Conservation (phyloP, 148 eudicot genomes). For the Arbutus unedo region DNA sequence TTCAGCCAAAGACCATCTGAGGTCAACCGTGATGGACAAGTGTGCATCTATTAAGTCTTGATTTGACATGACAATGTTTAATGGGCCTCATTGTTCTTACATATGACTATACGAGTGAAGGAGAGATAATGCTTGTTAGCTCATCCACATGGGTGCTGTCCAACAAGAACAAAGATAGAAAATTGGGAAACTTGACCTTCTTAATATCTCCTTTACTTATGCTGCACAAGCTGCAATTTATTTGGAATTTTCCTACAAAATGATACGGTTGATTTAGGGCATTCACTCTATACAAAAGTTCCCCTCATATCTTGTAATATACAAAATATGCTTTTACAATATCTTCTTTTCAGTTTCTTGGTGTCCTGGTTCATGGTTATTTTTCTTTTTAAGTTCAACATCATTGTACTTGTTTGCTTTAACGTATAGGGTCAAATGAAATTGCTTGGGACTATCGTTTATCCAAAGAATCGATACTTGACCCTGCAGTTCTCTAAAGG, state of each 20-base stretch:
- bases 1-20: too few species aligned
- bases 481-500: slow-evolving; percentile 90
- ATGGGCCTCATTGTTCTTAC: too few species aligned
- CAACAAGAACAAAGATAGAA: too few species aligned
- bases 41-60: too few species aligned
- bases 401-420: not conserved
- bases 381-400: not conserved
- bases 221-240: not conserved
- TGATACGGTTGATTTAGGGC: not conserved
- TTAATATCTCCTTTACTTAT: not conserved
- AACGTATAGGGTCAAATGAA: slow-evolving; percentile 72
- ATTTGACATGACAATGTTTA: too few species aligned
- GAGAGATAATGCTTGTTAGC: too few species aligned
- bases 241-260: not conserved
- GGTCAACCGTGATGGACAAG: too few species aligned
- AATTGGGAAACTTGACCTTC: not conserved
- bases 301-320: not conserved
- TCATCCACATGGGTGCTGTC: too few species aligned
- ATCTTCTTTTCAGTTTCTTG: slow-evolving; percentile 5
- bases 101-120: too few species aligned
- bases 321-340: not conserved
- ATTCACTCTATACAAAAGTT: not conserved
- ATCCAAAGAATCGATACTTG: slow-evolving; percentile 79
- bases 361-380: too few species aligned
- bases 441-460: slow-evolving; percentile 85